Evolutionary conservation across 2,329 filamentous ascomycete genomes (phyloP), one percentile per base, ranked within the genome.

Genomic region (Penicillium sp.): DNA sequence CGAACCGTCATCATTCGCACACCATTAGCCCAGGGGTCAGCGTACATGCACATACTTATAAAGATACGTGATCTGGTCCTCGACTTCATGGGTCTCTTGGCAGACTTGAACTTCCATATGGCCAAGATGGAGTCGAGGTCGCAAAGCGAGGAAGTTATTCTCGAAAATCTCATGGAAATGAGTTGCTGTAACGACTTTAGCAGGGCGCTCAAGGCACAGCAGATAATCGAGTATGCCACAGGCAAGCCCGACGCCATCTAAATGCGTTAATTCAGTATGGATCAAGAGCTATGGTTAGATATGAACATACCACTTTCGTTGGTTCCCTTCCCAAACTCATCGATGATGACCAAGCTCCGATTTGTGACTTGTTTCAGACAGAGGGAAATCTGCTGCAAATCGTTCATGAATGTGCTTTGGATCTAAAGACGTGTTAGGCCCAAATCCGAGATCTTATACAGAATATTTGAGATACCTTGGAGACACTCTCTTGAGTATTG

Each of bases 381-480:
- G 53, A 94, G 83, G 0, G 89, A 87, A 11, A 94, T 85, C 67
- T 99, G 93, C 64, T 94, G 90, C 17, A 99, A 73, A 65, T 99
- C 94, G 50, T 90, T 90, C 83, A 87, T 86, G 70, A 88, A 88
- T 5, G 85, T 83, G 63, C 85, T 88, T 66, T 88, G 84, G 9
- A 80, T 77, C 71, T 82, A 61, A 6, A 5, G 22, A 19, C 1
- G 16, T 22, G 19, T 55, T 31, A 51, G 35, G 5, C 25, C n/a
- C 16, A 22, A 9, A 14, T n/a, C 7, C 6, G 5, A 11, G 8
- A 4, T 6, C 28, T 40, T 9, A 17, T n/a, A 2, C 26, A 8
- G 14, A 19, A 9, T 1, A 10, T 19, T 25, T 14, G 2, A 22
- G 1, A n/a, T 67, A 77, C 77, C 61, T 80, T 81, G 2, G 85